These are phyloP conservation scores for Pythium aquatile DNA, from an alignment of 352 stramenopile genomes.

Conservation along the genomic window DNA sequence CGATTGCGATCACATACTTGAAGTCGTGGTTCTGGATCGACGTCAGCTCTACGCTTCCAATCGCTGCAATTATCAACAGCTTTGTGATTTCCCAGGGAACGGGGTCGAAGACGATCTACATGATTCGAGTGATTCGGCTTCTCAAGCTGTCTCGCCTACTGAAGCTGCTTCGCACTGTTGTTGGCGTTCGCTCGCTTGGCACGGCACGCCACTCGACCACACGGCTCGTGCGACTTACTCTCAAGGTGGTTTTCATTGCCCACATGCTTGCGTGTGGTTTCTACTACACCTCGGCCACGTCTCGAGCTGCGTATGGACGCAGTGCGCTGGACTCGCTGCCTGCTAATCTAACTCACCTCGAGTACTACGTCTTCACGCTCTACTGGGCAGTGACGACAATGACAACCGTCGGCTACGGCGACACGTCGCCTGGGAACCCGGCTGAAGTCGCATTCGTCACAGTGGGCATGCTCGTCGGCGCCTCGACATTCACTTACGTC, in stretches of 20 bases:
- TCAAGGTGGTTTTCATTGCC: slow-evolving; percentile 64
- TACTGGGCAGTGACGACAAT: slow-evolving; percentile 83
- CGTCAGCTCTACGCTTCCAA: slow-evolving; percentile 58
- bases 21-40: slow-evolving; percentile 73
- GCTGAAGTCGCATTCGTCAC: slow-evolving; percentile 57
- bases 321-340: slow-evolving; percentile 33
- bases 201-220: slow-evolving; percentile 48
- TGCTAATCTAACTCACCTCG: slow-evolving; percentile 31
- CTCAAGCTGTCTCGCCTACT: slow-evolving; percentile 86
- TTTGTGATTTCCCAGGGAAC: slow-evolving; percentile 15
- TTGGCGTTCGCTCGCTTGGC: slow-evolving; percentile 48
- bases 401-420: slow-evolving; percentile 78
- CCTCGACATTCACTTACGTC: slow-evolving; percentile 75
- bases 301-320: slow-evolving; percentile 31
- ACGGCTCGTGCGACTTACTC: slow-evolving; percentile 52
- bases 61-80: slow-evolving; percentile 35
- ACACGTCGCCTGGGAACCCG: slow-evolving; percentile 56
- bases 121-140: slow-evolving; percentile 69
- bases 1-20: slow-evolving; percentile 51
- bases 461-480: slow-evolving; percentile 53
- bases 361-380: slow-evolving; percentile 68
- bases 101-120: slow-evolving; percentile 35
- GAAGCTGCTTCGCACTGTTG: slow-evolving; percentile 78
- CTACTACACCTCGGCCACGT: slow-evolving; percentile 50
- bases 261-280: slow-evolving; percentile 63